A percentile compares a stretch with the other conserved stretches of the same genome.
These are phyloP conservation scores for Cerrena zonata DNA, from an alignment of 1,284 basidiomycete genomes.

Conservation along the genomic window DNA sequence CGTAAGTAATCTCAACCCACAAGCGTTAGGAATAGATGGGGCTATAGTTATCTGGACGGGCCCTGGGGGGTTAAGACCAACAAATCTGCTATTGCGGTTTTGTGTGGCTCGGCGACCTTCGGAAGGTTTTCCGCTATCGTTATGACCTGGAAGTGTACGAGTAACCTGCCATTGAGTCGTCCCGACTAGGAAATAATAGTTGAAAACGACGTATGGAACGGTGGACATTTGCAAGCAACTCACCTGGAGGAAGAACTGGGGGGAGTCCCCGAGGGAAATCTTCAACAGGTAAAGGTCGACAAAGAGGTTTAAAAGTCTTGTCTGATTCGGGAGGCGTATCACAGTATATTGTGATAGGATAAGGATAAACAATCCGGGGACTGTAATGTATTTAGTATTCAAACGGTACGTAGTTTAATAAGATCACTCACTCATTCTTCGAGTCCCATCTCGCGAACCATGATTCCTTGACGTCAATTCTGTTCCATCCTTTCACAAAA, in stretches of 20 bases:
- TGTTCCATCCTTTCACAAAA: slow-evolving; percentile 62
- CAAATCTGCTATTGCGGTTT: no score
- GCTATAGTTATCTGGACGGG: no score
- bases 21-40: no score
- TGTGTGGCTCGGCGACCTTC: no score
- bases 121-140: no score
- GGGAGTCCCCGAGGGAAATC: slow-evolving; percentile 11
- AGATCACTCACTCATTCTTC: slow-evolving; percentile 26
- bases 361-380: slow-evolving; percentile 38
- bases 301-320: slow-evolving; percentile 47
- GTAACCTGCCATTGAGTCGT: slow-evolving; percentile 13
- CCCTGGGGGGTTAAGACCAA: no score
- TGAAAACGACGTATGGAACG: no score
- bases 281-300: slow-evolving; percentile 47
- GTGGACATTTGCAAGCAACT: neutral
- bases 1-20: no score
- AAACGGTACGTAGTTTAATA: slow-evolving; percentile 8
- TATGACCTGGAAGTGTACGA: no score
- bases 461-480: slow-evolving; percentile 41
- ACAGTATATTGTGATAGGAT: slow-evolving; percentile 53
- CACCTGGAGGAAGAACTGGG: slow-evolving; percentile 14
- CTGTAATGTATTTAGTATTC: slow-evolving; percentile 20
- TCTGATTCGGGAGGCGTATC: slow-evolving; percentile 49
- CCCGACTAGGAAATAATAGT: no score
- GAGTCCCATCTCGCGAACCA: slow-evolving; percentile 54